Base-by-base conservation (phyloP, 305 asterid genomes). In the Fraxinus ornus region DNA sequence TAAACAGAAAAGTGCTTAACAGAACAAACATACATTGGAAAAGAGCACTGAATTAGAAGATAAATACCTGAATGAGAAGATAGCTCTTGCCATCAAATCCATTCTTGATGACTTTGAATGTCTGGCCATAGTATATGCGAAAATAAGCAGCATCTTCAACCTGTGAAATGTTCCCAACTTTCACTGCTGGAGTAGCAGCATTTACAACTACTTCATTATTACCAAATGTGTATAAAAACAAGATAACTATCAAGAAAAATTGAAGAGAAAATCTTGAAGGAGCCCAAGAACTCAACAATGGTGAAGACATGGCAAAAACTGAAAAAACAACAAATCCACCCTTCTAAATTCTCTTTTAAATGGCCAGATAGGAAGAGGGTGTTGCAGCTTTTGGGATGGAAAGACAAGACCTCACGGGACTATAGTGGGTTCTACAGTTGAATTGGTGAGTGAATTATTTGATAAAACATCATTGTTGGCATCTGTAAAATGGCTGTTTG, bases 31-130 rank as follows among this genome's bases (percentile, higher is more conserved):
- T 15, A 47, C 57, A 47, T 47, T 15, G 19, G 19, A 13, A 47
- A 47, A 13, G 57, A 47, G 19, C 57, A 47, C 19, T 47, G 68
- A 39, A 47, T 37, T 17, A 12, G 24, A 35, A 19, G 17, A 70
- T 71, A n/a, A 3, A 2, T 81, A 94, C 98, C 98, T 93, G 99
- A 83, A 95, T 93, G 84, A 95, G 99, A 85, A 95, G 99, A 87
- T 95, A 95, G 81, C 97, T 94, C 82, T 89, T 92, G 84, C 97
- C 99, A 87, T 95, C 98, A 75, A 94, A 83, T 0, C 88, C 93
- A 83, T 95, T 95, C 93, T 94, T 95, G 95, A 95, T 95, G 75
- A 95, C 99, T 78, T 94, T 94, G 81, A 95, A 95, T 3, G 92
- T 91, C 82, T 93, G 95, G 13, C 99, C 99, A 79, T 95, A 95